Conservation (phyloP, 352 stramenopile genomes). For the Pythium coloratum region DNA sequence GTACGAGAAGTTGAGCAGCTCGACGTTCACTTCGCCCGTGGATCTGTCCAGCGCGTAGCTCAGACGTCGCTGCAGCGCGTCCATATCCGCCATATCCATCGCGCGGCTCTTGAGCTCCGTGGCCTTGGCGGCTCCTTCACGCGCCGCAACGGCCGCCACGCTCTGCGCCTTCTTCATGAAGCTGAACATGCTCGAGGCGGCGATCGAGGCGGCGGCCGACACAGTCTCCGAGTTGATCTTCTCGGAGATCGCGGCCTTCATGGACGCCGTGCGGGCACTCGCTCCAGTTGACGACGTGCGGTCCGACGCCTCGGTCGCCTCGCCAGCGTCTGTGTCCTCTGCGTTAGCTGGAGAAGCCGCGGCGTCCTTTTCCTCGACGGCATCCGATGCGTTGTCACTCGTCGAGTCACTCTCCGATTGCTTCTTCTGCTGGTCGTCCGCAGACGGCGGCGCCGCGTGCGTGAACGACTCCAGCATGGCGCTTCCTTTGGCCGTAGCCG, state of each 20-base stretch:
- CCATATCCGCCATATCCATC: conserved; percentile 83
- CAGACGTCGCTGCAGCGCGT: conserved; percentile 75
- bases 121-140: conserved; percentile 77
- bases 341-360: neutral
- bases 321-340: neutral
- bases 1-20: conserved; percentile 92
- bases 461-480: conserved; percentile 61
- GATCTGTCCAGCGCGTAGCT: conserved; percentile 82
- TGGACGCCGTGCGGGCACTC: conserved; percentile 34
- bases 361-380: conserved; percentile 1
- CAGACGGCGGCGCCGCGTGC: conserved; percentile 31
- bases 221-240: conserved; percentile 73
- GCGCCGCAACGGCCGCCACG: conserved; percentile 63
- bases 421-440: conserved; percentile 27
- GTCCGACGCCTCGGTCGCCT: neutral
- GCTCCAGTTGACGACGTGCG: conserved; percentile 16
- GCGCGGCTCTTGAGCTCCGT: conserved; percentile 69
- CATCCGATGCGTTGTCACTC: conserved; percentile 11
- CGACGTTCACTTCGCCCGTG: conserved; percentile 78
- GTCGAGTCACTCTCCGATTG: conserved; percentile 12
- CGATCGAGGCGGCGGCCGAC: conserved; percentile 60
- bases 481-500: conserved; percentile 51
- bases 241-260: conserved; percentile 59
- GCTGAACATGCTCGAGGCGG: conserved; percentile 71
- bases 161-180: conserved; percentile 87